Evolutionary conservation across 1,139 yeast species (phyloP).

Genomic region (Pneumocystis carinii): DNA sequence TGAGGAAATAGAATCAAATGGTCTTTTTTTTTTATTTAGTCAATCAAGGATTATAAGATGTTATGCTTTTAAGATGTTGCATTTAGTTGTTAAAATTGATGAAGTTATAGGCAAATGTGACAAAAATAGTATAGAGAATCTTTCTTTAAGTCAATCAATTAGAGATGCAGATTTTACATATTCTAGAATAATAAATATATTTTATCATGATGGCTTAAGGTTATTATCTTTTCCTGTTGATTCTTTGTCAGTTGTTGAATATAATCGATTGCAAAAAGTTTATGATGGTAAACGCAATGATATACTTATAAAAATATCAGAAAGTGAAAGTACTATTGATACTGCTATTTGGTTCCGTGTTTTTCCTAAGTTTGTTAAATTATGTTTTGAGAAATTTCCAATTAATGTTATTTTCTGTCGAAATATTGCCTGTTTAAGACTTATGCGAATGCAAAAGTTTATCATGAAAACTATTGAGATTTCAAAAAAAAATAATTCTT

Average conservation of each 20-base stretch:
- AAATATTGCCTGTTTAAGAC: constrained; percentile 74
- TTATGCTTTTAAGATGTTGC: constrained; percentile 57
- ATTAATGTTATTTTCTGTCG: constrained; percentile 89
- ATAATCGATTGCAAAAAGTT: constrained; percentile 52
- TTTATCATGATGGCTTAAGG: constrained; percentile 37
- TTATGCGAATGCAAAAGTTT: constrained; percentile 75
- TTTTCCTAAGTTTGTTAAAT: constrained; percentile 59
- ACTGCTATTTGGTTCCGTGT: constrained; percentile 87
- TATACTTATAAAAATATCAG: constrained; percentile 59
- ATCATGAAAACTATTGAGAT: constrained; percentile 40
- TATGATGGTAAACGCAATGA: constrained; percentile 41
- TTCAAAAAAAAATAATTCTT: constrained; percentile 11
- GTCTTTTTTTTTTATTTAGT: constrained; percentile 76
- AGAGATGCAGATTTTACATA: constrained; percentile 1
- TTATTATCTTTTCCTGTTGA: constrained; percentile 27
- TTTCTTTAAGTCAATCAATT: not conserved
- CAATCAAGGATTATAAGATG: constrained; percentile 66
- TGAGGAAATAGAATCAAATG: constrained; percentile 93
- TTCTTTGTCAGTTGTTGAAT: constrained; percentile 60
- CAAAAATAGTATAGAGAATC: not conserved
- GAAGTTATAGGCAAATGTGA: constrained; percentile 45
- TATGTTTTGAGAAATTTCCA: constrained; percentile 71
- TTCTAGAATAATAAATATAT: constrained; percentile 7
- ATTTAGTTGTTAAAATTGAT: constrained; percentile 71
- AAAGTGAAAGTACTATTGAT: constrained; percentile 87